Evolutionary conservation across 768 basidiomycete genomes (phyloP), one percentile per base, ranked within the genome.

Genomic region (Suillus decipiens): DNA sequence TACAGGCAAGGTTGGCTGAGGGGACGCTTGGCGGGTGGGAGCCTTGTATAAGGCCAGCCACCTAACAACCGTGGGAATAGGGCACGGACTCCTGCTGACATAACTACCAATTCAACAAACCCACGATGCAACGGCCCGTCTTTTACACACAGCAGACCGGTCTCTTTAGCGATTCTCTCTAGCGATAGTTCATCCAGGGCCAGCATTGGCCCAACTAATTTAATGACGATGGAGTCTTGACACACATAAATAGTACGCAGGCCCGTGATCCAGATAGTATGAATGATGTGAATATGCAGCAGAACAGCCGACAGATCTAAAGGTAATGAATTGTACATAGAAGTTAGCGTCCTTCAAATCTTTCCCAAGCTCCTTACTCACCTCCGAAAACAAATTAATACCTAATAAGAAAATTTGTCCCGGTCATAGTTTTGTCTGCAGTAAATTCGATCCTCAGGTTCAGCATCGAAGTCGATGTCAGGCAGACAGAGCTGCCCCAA

Each of bases 401-500:
- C 6, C 33, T 54, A 54, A 54, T 24, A 24, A 17, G 55, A 39
- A 17, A 37, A 17, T 22, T 56, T 56, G 15, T 56, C 55, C 37
- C 22, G 55, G 14, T 56, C 36, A 56, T 61, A n/a, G 56, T 53
- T 39, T 39, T 12, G 43, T 17, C 24, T 17, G 39, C 43, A 33
- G 31, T 15, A 55, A 36, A 42, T 43, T 54, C 36, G 51, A 34
- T 47, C 61, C 39, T 72, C 72, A 22, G 41, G 54, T 24, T 66
- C 69, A 28, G 64, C 62, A 36, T 64, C 75, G 19, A 75, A 69
- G 56, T 76, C 68, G 15, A 75, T 51, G 9, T 71, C 75, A 36
- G 74, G 74, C 15, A 76, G 53, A 66, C 74, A 75, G 4, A 92
- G 70, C 73, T 92, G 89, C 24, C 81, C 88, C 14, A 93, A 79